Conservation (phyloP, 1,139 yeast genomes). For the Saccharomyces uvarum region DNA sequence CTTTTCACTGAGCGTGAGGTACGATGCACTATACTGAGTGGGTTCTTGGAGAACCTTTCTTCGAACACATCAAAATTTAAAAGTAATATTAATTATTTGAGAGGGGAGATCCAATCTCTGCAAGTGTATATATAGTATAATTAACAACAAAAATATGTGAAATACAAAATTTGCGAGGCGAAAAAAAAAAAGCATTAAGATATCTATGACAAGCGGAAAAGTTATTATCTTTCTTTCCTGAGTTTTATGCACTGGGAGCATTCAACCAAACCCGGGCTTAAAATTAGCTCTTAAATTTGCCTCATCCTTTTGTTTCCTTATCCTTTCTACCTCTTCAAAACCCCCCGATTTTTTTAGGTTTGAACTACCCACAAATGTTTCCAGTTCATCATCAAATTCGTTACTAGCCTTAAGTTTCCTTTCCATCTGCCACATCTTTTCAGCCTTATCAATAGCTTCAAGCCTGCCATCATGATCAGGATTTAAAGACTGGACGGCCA, state of each 20-base stretch:
- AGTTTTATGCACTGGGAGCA: neutral
- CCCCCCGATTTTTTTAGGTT: constrained; percentile 81
- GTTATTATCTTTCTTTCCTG: neutral
- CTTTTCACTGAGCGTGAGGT: constrained; percentile 1
- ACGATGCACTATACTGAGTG: constrained; percentile 5
- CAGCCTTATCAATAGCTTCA: constrained; percentile 85
- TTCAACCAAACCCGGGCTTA: constrained; percentile 10
- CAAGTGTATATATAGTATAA: constrained; percentile 3
- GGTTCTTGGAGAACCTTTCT: constrained; percentile 7
- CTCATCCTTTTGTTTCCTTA: constrained; percentile 58
- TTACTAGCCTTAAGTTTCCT: constrained; percentile 49
- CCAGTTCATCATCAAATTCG: constrained; percentile 81
- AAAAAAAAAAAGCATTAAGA: neutral
- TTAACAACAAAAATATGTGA: neutral
- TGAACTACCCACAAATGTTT: constrained; percentile 70
- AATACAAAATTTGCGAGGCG: neutral
- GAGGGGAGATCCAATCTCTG: constrained; percentile 1
- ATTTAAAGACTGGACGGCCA: constrained; percentile 66
- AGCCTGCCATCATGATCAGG: constrained; percentile 82
- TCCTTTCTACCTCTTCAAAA: constrained; percentile 71
- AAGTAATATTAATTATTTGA: constrained; percentile 2
- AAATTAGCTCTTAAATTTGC: constrained; percentile 51
- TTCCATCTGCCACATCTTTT: constrained; percentile 68
- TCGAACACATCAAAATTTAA: constrained; percentile 6
- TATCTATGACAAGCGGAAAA: neutral